A percentile compares a stretch with the other conserved stretches of the same genome.
These are phyloP conservation scores for Keithomyces neogunnii DNA, from an alignment of 2,329 filamentous ascomycete species.

Conservation along the genomic window DNA sequence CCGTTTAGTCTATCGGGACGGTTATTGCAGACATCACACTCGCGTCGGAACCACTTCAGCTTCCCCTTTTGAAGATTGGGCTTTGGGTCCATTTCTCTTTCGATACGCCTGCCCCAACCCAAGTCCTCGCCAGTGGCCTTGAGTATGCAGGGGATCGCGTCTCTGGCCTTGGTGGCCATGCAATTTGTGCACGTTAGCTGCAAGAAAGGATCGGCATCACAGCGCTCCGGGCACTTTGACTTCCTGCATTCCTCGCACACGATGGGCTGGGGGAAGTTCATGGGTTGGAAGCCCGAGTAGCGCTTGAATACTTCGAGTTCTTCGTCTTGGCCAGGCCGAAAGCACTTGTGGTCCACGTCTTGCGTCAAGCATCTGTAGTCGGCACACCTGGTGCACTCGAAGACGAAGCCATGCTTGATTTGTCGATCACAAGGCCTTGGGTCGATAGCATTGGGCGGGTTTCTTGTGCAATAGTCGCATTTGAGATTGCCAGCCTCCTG, in stretches of 20 bases:
- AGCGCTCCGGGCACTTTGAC: constrained; percentile 1
- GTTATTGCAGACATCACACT: constrained; percentile 15
- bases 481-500: background rate
- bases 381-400: constrained; percentile 19
- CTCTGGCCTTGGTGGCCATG: constrained; percentile 3
- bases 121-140: background rate
- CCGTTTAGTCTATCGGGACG: constrained; percentile 4
- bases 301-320: constrained; percentile 6
- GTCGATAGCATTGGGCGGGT: constrained; percentile 1
- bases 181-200: constrained; percentile 13
- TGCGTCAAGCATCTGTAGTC: constrained; percentile 11
- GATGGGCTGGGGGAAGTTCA: constrained; percentile 5
- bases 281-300: constrained; percentile 10
- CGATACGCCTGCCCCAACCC: background rate
- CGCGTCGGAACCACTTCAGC: constrained; percentile 14
- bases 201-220: constrained; percentile 16
- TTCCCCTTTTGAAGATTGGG: constrained; percentile 11
- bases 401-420: constrained; percentile 2
- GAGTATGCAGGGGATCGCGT: background rate
- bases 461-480: constrained; percentile 11
- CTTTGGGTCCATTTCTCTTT: background rate
- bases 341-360: constrained; percentile 7
- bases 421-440: background rate
- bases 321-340: background rate
- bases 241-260: constrained; percentile 10